phyloP scores from a whole-genome alignment of 768 basidiomycete genomes.

The Dioszegia hungarica region DNA sequence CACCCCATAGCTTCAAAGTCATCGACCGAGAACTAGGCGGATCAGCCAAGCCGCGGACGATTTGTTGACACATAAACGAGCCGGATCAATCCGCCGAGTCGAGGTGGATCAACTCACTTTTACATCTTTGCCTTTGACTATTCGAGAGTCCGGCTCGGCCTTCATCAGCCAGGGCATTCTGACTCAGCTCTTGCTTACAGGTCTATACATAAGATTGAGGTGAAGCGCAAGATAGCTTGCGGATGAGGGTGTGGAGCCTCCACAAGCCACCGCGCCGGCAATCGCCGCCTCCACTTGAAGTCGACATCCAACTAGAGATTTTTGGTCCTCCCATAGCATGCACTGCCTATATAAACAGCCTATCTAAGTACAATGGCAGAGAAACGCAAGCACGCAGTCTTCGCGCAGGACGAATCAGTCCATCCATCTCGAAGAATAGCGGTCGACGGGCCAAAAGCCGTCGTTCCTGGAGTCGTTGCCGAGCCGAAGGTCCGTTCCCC shows the following conservation, averaged over 20 bases:
- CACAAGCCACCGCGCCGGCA: no score
- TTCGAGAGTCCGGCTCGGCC: slow-evolving; percentile 48
- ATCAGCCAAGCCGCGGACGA: no score
- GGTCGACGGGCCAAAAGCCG: neutral
- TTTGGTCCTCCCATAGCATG: neutral
- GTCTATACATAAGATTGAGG: no score
- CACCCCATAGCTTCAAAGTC: slow-evolving; percentile 47
- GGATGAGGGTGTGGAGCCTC: neutral
- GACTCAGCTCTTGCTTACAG: no score
- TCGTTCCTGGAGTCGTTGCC: neutral
- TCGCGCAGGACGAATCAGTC: slow-evolving; percentile 2
- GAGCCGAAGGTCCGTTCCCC: neutral
- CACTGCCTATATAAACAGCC: neutral
- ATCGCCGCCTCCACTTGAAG: no score
- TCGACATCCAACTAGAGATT: neutral
- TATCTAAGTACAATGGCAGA: neutral
- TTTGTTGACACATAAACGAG: neutral
- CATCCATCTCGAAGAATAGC: slow-evolving; percentile 9
- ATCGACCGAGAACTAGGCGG: slow-evolving; percentile 48
- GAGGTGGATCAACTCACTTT: slow-evolving; percentile 30
- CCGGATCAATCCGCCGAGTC: no score
- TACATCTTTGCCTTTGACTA: slow-evolving; percentile 50
- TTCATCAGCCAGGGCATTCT: slow-evolving; percentile 49
- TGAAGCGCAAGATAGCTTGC: no score
- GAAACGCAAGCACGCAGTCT: slow-evolving; percentile 19